Conservation (phyloP, 768 basidiomycete genomes). For the Lenzites betulinus region DNA sequence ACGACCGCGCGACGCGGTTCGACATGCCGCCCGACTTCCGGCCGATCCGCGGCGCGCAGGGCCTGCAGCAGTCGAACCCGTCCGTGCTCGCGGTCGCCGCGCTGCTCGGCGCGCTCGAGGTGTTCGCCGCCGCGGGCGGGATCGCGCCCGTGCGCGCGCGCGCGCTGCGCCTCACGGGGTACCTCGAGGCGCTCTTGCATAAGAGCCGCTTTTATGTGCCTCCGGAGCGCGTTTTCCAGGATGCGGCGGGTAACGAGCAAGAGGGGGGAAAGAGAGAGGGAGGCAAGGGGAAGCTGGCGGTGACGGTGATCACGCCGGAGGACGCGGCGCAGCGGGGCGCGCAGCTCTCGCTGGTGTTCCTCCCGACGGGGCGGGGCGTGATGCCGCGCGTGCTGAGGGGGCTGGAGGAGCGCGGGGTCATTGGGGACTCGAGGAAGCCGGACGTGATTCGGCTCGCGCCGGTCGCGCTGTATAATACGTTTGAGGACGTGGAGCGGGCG, state of each 20-base stretch:
- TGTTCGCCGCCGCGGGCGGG: constrained; percentile 81
- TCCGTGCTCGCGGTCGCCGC: constrained; percentile 77
- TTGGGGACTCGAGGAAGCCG: constrained; percentile 91
- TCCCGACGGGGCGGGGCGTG: constrained; percentile 55
- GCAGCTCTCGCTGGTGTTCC: constrained; percentile 84
- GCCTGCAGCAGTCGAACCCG: constrained; percentile 96
- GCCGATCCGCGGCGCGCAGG: constrained; percentile 87
- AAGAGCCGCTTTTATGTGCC: constrained; percentile 66
- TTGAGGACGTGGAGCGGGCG: constrained; percentile 73
- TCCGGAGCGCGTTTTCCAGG: constrained; percentile 22
- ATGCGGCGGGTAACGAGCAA: no score
- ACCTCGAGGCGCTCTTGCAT: constrained; percentile 65
- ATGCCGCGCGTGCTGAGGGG: constrained; percentile 73
- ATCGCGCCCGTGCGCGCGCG: constrained; percentile 68
- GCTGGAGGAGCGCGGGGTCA: constrained; percentile 70
- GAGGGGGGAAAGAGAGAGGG: no score
- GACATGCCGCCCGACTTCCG: constrained; percentile 83
- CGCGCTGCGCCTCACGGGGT: constrained; percentile 67
- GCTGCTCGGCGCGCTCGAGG: constrained; percentile 78
- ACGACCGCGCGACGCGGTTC: constrained; percentile 85
- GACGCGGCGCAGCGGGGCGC: constrained; percentile 71
- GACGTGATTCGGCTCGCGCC: constrained; percentile 92
- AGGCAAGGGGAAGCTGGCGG: constrained; percentile 41
- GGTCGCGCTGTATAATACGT: constrained; percentile 82
- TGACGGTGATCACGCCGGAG: constrained; percentile 92